Evolutionary conservation across 495 filamentous ascomycete species (phyloP), one percentile per base, ranked within the genome.

Genomic region (Xylaria grammica): DNA sequence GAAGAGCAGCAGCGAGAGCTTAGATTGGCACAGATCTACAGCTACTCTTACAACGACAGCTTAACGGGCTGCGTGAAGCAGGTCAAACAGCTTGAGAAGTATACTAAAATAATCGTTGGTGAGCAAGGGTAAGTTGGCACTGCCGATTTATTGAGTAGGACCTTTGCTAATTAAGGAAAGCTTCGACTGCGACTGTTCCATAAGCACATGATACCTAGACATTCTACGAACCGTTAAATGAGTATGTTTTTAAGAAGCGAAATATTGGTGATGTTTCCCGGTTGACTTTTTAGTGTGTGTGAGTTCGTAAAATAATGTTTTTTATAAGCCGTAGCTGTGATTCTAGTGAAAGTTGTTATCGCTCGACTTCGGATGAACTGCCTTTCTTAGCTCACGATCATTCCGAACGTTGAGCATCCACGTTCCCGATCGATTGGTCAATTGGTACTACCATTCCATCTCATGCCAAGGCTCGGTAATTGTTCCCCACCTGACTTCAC

Each of bases 11-110:
- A 45, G 10, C 62, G 66, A 56, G 71, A 69, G 32, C 72, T 62
- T 45, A 76, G 68, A 60, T 70, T 73, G 65, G 68, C 60, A 8
- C 73, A 73, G 60, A 74, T 75, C 50, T 77, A 76, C 42, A 70
- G 67, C 26, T 74, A 75, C 49, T 75, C 71, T 4, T 78, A 75
- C 64, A 82, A 81, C n/a, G 75, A 79, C 49, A 84, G 82, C 38
- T 71, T 86, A 68, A 86, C 84, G 17, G 83, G 83, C 50, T 85
- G 85, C 62, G 84, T 87, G 11, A 78, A 80, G 65, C 78, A 86
- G 54, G 63, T 87, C 11, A 79, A 82, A 60, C 71, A 78, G 48
- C 67, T 87, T 54, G 77, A 85, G 70, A 78, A 72, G 52, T 86
- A 77, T 62, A 85, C 82, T 0, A 87, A 81, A 68, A 77, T 76